Conservation (phyloP, 129 eudicot species). For the Ambrosia artemisiifolia region DNA sequence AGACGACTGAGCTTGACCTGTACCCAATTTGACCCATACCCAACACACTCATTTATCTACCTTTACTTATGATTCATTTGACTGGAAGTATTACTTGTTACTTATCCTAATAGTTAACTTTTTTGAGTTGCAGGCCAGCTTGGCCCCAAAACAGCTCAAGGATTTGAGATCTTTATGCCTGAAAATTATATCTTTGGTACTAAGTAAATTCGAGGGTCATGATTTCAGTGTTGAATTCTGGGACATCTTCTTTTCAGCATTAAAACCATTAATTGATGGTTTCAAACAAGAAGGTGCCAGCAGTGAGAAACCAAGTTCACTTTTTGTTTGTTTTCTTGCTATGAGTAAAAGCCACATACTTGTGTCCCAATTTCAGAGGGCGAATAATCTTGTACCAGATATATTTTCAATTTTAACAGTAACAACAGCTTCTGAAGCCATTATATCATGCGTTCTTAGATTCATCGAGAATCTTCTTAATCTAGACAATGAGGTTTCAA, state of each 20-base stretch:
- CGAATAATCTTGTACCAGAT: slow-evolving; percentile 70
- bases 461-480: slow-evolving; percentile 69
- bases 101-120: slow-evolving; percentile 23
- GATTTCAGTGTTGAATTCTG: slow-evolving; percentile 71
- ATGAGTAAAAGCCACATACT: slow-evolving; percentile 85
- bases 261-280: slow-evolving; percentile 61
- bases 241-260: slow-evolving; percentile 70
- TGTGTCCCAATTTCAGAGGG: slow-evolving; percentile 52
- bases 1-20: not conserved
- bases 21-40: not conserved
- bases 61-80: not conserved
- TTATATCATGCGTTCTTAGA: slow-evolving; percentile 65
- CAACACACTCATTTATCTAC: not conserved
- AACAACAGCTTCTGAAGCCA: slow-evolving; percentile 74
- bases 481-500: slow-evolving; percentile 56
- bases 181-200: slow-evolving; percentile 57
- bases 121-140: slow-evolving; percentile 48
- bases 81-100: slow-evolving; percentile 4
- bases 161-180: slow-evolving; percentile 88
- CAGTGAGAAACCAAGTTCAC: slow-evolving; percentile 86
- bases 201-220: slow-evolving; percentile 62
- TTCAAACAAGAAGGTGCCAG: slow-evolving; percentile 89
- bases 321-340: slow-evolving; percentile 81
- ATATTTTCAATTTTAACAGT: slow-evolving; percentile 69
- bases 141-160: slow-evolving; percentile 54